Evolutionary conservation across 2,329 filamentous ascomycete genomes (phyloP).

Genomic region (Claviceps pazoutovae): DNA sequence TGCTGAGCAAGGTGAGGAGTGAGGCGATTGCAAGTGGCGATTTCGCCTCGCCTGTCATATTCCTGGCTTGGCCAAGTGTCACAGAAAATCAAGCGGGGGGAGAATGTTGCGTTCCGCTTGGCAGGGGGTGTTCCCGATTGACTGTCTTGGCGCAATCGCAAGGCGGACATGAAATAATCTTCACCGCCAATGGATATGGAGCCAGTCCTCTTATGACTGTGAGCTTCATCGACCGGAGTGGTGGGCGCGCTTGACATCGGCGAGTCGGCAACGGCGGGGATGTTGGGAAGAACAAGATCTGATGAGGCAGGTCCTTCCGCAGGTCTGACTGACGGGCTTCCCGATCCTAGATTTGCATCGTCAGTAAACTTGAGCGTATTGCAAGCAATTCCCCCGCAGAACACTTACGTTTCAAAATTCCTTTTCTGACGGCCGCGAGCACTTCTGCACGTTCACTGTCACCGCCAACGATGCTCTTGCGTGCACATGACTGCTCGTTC

Average conservation of each 20-base stretch:
- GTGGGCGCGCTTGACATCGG: constrained; percentile 76
- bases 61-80: constrained; percentile 94
- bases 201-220: constrained; percentile 51
- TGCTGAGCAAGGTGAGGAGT: constrained; percentile 96
- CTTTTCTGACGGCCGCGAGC: constrained; percentile 82
- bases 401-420: constrained; percentile 74
- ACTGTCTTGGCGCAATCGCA: constrained; percentile 59
- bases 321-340: constrained; percentile 51
- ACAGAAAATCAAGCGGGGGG: constrained; percentile 83
- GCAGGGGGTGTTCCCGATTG: constrained; percentile 70
- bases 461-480: constrained; percentile 83
- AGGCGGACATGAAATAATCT: constrained; percentile 76
- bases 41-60: constrained; percentile 89
- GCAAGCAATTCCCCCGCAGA: not conserved
- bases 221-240: constrained; percentile 68
- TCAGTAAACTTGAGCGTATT: not conserved
- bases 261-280: constrained; percentile 57
- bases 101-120: constrained; percentile 62
- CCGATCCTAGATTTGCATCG: constrained; percentile 35
- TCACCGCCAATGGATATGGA: constrained; percentile 65
- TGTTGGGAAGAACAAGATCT: constrained; percentile 43
- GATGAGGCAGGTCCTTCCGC: constrained; percentile 34
- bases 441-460: constrained; percentile 86
- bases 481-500: constrained; percentile 45
- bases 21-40: constrained; percentile 93